phyloP scores from a whole-genome alignment of 805 yeast genomes.

The Saturnispora saitoi region DNA sequence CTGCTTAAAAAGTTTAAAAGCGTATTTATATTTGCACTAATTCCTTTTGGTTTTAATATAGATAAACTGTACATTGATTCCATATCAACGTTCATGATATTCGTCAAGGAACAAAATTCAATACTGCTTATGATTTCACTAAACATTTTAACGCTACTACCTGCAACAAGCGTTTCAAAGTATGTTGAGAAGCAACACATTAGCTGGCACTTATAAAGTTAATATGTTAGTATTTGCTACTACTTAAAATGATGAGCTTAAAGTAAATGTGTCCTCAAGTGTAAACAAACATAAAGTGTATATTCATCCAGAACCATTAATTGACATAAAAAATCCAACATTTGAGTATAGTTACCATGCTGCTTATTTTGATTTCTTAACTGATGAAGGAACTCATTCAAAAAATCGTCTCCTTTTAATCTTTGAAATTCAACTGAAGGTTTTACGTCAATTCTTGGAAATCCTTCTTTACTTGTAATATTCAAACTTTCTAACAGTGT shows the following conservation, averaged over 20 bases:
- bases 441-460: slow-evolving; percentile 9
- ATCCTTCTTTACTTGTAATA: background rate
- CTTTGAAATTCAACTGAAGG: slow-evolving; percentile 13
- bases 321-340: slow-evolving; percentile 2
- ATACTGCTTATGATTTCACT: slow-evolving; percentile 7
- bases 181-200: slow-evolving; percentile 9
- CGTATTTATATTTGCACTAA: slow-evolving; percentile 12
- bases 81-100: slow-evolving; percentile 21
- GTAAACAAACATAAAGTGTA: slow-evolving; percentile 7
- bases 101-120: slow-evolving; percentile 6
- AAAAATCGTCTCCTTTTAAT: slow-evolving; percentile 9
- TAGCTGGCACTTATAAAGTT: slow-evolving; percentile 6
- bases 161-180: slow-evolving; percentile 7
- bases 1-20: slow-evolving; percentile 19
- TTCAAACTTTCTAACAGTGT: background rate
- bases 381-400: slow-evolving; percentile 6
- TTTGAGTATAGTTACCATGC: background rate
- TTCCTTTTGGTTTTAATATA: slow-evolving; percentile 9
- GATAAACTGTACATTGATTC: slow-evolving; percentile 24
- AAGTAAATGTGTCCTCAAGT: no score
- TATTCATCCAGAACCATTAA: slow-evolving; percentile 4
- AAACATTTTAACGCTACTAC: background rate
- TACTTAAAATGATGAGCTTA: no score
- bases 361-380: background rate
- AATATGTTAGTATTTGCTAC: no score